Evolutionary conservation across 441 rosid genomes (phyloP), one percentile per base, ranked within the genome.

Genomic region (Erodium trifolium): DNA sequence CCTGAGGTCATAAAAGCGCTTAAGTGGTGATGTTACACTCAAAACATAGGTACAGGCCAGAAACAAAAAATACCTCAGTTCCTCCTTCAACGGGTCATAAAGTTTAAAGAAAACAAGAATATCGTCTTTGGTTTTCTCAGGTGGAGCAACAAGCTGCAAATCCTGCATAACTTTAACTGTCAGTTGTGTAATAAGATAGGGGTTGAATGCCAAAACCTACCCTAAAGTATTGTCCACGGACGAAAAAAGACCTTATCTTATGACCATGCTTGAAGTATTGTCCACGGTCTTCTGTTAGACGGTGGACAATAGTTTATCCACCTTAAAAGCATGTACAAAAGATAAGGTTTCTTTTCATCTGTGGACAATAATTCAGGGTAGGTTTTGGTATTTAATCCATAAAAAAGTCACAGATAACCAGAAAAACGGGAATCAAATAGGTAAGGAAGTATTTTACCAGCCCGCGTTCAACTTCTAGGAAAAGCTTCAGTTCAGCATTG

Each of bases 71-170:
- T 81, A 88, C 93, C 93, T 77, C 41, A 88, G 77, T 65, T 77
- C 85, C 77, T 80, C 87, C 68, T 80, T 86, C 72, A 69, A 73
- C 10, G 89, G 89, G 68, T 86, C 91, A 73, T 88, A 88, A 17
- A 80, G 81, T 84, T 88, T 88, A 75, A 85, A 86, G 85, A 88
- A 88, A 37, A 88, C 84, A 74, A 88, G 85, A 78, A 88, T 83
- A 72, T 88, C 88, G 35, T 86, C 88, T 76, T 83, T 83, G 47
- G 81, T 67, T 79, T 83, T 88, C 57, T 80, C 86, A 71, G 87
- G 87, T 19, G 81, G 83, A 71, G 88, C 81, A 67, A 86, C 62
- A 75, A 87, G 93, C 75, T 65, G 81, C 74, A 79, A 74, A 71
- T 82, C 87, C 93, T 88, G 82, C 67, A 79, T 49, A 6, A 6